Conservation (phyloP, 371 early-diverging fungal genomes). For the Choanephora cucurbitarum region DNA sequence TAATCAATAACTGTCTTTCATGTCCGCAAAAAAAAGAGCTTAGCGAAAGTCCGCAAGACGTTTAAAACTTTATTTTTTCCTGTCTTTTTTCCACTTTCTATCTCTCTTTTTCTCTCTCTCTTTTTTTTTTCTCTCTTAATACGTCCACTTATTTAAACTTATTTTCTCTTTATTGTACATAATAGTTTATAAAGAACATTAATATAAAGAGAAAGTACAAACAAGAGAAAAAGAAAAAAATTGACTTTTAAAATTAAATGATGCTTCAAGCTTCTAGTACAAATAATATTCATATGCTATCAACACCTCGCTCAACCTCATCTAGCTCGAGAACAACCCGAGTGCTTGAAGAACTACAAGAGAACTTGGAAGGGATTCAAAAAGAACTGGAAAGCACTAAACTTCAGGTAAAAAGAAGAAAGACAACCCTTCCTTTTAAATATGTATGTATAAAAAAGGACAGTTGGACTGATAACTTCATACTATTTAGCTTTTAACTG, state of each 20-base stretch:
- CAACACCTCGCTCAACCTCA: slow-evolving; percentile 8
- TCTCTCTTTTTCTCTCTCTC: slow-evolving; percentile 5
- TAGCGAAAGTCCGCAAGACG: no score
- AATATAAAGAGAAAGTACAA: no score
- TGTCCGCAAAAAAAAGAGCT: no score
- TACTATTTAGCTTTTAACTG: slow-evolving; percentile 27
- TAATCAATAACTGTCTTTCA: no score
- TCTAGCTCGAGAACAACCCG: slow-evolving; percentile 25
- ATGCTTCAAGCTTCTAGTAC: slow-evolving; percentile 23
- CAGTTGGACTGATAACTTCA: no score
- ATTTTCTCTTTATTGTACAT: no score
- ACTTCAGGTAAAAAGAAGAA: slow-evolving; percentile 15
- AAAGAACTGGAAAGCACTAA: slow-evolving; percentile 26
- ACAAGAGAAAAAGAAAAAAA: no score
- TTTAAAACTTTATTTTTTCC: neutral
- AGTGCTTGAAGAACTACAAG: slow-evolving; percentile 27
- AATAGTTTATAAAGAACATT: no score
- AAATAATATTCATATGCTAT: slow-evolving; percentile 19
- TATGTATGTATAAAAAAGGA: no score
- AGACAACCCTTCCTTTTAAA: no score
- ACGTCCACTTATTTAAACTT: neutral
- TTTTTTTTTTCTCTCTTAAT: slow-evolving; percentile 6
- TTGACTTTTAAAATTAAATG: neutral
- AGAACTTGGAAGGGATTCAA: slow-evolving; percentile 20
- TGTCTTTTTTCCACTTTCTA: neutral